Evolutionary conservation across 2,329 filamentous ascomycete genomes (phyloP), one percentile per base, ranked within the genome.

Genomic region (Neurospora crassa): DNA sequence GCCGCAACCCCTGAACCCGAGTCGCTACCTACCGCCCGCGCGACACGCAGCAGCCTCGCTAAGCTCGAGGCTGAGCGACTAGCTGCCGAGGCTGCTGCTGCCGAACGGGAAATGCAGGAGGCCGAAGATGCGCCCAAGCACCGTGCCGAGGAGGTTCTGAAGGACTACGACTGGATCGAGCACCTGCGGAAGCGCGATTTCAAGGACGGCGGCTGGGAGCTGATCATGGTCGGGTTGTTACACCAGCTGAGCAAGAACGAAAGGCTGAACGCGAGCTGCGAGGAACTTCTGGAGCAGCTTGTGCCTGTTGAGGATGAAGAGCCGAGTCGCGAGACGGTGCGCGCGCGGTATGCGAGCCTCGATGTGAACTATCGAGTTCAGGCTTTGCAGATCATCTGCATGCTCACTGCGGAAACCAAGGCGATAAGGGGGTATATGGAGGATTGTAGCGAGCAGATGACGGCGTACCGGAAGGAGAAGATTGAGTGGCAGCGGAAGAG

Each of bases 391-490:
- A 91, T 96, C 43, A 88, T 97, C 71, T 93, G 93, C 79, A 90
- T 95, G 84, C 84, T 98, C 73, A 94, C 92, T 1, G 86, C 94
- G 71, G 91, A 94, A 77, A 97, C 96, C 0, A 94, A 93, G 79
- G 90, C 92, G 2, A 88, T 98, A 75, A 90, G 95, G 70, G 90
- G 89, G 18, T 97, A 96, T 79, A 91, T 99, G 85, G 93, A 97
- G 75, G 91, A 95, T 74, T 97, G 94, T 81, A 93, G 92, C 74
- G 92, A 95, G 78, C 92, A 93, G 70, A 97, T 98, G 94, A 99
- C 96, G 1, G 89, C 90, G 70, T 93, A 96, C 78, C 90, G 96
- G 68, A 99, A 99, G 81, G 92, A 96, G 79, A 97, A 97, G 83
- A 97, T 97, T 73, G 93, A 97, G 75, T 91, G 90, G 81, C 95